Base-by-base conservation (phyloP, 1,139 yeast genomes). In the Protomyces macrosporus region DNA sequence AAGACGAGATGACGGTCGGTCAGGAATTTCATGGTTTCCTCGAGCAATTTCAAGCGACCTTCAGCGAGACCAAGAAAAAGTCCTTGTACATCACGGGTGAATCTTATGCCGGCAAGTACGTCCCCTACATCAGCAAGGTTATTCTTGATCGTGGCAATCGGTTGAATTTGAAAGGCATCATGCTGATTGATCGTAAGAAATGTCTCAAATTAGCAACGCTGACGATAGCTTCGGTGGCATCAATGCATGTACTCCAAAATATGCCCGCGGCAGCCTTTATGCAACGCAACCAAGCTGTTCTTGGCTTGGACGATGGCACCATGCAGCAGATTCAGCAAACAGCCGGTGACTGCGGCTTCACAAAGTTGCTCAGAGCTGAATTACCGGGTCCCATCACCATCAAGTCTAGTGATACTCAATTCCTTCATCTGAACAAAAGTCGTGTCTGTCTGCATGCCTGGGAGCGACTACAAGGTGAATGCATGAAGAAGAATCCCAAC, bases 31-130 rank as follows among this genome's bases (percentile, higher is more conserved):
- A 87, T 64, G 72, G 73, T 6, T 93, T 91, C 72, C 72, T 93
- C 71, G 81, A 82, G 45, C 80, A 82, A 69, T 93, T 85, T 75
- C 87, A 81, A 70, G 78, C 80, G 65, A 72, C 85, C 4, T 93
- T 91, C 73, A 96, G 97, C 0, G 85, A 86, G 59, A 10, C 50
- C 34, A 23, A 39, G 40, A 14, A 16, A 3, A 42, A 14, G 54
- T 23, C 36, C 45, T n/a, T 91, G 4, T 84, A 84, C 69, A 74
- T 93, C 60, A 96, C 97, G 0, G 98, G 98, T 36, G 98, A 93
- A 75, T 88, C 96, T 70, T 93, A 86, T 76, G 98, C 98, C 1
- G 98, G 98, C 35, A 97, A 91, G 74, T 93, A 90, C 73, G 87
- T 93, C 65, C 98, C 98, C 0, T 89, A 87, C 74, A 82, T 91